Base-by-base conservation (phyloP, 768 basidiomycete genomes). In the Pisolithus marmoratus region DNA sequence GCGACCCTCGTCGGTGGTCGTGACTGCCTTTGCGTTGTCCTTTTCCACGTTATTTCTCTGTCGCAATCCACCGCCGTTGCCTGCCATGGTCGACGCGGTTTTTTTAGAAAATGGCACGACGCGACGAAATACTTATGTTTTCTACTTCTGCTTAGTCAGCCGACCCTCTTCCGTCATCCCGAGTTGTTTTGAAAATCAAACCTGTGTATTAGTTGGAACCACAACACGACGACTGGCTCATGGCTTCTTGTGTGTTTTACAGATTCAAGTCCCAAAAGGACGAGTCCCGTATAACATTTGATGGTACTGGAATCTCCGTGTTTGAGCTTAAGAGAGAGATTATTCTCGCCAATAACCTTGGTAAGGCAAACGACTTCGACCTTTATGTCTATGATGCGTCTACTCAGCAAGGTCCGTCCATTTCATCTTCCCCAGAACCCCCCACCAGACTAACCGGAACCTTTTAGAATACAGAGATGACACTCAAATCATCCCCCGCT, bases 241-340 rank as follows among this genome's bases (percentile, higher is more conserved):
- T 87, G 90, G 82, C 90, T 63, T 95, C 94, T 65, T 93, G 91
- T 72, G 92, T 97, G 68, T 96, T 93, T 74, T 97, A 95, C 84
- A 89, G 87, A 74, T 99, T 96, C 85, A 90, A 85, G 70, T 93
- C 93, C 59, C 87, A 91, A 69, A 90, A 81, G 75, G 85, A 90
- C 74, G 95, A 98, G 72, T 94, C 93, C 52, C 79, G 93, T 66
- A 85, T 99, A 70, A 86, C 91, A 49, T 97, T 99, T 76, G 95
- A 99, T 68, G 96, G 96, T 64, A 97, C 95, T 60, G 92, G 93
- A 57, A 98, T 99, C 66, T 94, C 94, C 64, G 93, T 98, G 61
- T 98, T 97, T 78, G 96, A 99, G 73, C 77, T 99, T 71, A 99
- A 99, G 76, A 90, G 87, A 77, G 96, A 98, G 73, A 91, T 99